Evolutionary conservation across 495 filamentous ascomycete genomes (phyloP).

Genomic region (Xylaria bambusicola): DNA sequence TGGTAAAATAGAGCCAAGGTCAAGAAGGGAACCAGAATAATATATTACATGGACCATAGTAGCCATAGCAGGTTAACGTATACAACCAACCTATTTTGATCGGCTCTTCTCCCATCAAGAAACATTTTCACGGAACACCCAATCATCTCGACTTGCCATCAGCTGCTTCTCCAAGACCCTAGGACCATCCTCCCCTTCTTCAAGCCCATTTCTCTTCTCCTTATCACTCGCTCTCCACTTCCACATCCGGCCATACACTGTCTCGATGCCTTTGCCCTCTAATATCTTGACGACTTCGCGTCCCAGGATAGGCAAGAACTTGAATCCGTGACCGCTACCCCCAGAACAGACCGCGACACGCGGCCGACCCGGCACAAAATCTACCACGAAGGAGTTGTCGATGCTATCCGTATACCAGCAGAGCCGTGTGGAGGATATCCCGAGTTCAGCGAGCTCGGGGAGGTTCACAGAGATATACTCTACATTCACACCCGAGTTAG

Average conservation of each 20-base stretch:
- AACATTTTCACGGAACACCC: constrained; percentile 13
- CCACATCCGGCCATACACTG: constrained; percentile 36
- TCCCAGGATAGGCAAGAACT: constrained; percentile 79
- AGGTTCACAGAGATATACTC: constrained; percentile 34
- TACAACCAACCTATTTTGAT: no score
- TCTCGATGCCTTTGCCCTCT: constrained; percentile 28
- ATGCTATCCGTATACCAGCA: constrained; percentile 77
- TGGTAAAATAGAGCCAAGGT: no score
- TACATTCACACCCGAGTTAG: constrained; percentile 16
- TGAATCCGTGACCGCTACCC: constrained; percentile 76
- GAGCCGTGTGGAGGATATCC: constrained; percentile 53
- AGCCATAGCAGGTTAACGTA: no score
- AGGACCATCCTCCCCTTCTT: constrained; percentile 37
- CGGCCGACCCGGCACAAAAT: constrained; percentile 60
- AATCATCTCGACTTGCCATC: constrained; percentile 35
- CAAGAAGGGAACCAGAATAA: no score
- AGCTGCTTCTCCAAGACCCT: constrained; percentile 32
- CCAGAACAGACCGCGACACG: constrained; percentile 73
- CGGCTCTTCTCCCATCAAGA: no score
- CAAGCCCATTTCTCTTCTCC: constrained; percentile 30
- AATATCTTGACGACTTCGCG: constrained; percentile 62
- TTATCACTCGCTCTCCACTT: constrained; percentile 27
- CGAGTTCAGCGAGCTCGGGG: constrained; percentile 41
- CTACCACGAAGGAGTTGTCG: constrained; percentile 65
- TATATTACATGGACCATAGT: no score